Evolutionary conservation across 805 yeast genomes (phyloP).

Genomic region (Scheffersomyces ergatensis): DNA sequence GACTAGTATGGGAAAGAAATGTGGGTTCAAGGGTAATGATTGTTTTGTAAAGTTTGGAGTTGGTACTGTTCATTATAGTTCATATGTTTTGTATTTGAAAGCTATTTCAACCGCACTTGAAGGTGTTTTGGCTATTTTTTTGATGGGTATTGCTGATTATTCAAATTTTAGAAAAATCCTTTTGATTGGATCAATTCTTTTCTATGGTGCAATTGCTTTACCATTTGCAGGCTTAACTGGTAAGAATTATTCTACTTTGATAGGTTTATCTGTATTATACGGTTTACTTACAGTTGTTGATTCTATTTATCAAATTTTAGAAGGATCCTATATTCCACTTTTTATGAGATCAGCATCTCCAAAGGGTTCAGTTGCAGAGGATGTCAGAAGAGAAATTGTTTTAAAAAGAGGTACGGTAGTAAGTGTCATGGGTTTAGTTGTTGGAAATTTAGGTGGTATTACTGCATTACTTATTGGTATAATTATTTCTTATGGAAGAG

Average conservation of each 20-base stretch:
- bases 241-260: constrained; percentile 16
- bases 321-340: constrained; percentile 39
- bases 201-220: constrained; percentile 31
- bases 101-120: constrained; percentile 39
- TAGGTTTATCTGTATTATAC: constrained; percentile 26
- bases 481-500: constrained; percentile 28
- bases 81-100: constrained; percentile 35
- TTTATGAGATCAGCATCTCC: constrained; percentile 32
- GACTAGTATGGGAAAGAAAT: constrained; percentile 18
- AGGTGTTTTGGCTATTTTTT: constrained; percentile 29
- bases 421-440: constrained; percentile 34
- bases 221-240: constrained; percentile 33
- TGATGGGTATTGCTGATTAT: constrained; percentile 42
- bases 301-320: constrained; percentile 33
- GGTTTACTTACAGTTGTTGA: constrained; percentile 24
- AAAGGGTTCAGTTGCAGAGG: constrained; percentile 15
- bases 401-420: constrained; percentile 31
- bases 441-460: constrained; percentile 37
- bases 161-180: constrained; percentile 33
- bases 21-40: constrained; percentile 29
- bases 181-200: constrained; percentile 24
- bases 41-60: constrained; percentile 35
- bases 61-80: constrained; percentile 28
- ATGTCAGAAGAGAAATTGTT: constrained; percentile 18
- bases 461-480: constrained; percentile 36